Evolutionary conservation across 2,329 filamentous ascomycete species (phyloP).

Genomic region (Claviceps cyperi): DNA sequence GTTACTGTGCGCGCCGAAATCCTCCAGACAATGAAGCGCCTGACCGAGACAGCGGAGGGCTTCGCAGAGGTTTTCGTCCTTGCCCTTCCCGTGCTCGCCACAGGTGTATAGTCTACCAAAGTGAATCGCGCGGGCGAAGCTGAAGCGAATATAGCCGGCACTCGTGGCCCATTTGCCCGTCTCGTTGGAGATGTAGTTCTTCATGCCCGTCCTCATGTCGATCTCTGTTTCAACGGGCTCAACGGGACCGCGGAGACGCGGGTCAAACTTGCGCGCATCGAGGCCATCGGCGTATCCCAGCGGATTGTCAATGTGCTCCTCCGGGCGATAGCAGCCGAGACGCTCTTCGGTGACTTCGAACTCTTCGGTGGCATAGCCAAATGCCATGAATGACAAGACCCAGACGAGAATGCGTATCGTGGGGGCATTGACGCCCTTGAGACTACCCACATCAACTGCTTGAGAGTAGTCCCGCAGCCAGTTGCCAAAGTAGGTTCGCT

Average conservation of each 20-base stretch:
- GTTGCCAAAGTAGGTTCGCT: slow-evolving; percentile 73
- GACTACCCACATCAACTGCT: slow-evolving; percentile 64
- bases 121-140: slow-evolving; percentile 60
- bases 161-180: slow-evolving; percentile 79
- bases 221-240: slow-evolving; percentile 56
- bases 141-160: slow-evolving; percentile 67
- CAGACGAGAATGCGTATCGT: slow-evolving; percentile 69
- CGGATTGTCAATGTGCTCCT: slow-evolving; percentile 63
- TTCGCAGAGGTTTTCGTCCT: slow-evolving; percentile 66
- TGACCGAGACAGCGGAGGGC: slow-evolving; percentile 64
- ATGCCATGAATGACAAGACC: slow-evolving; percentile 68
- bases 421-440: slow-evolving; percentile 64
- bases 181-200: slow-evolving; percentile 97
- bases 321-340: slow-evolving; percentile 66
- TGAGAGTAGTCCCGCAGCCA: slow-evolving; percentile 80
- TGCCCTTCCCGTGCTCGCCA: slow-evolving; percentile 44
- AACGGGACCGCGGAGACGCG: slow-evolving; percentile 68
- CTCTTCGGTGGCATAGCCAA: slow-evolving; percentile 74
- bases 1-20: slow-evolving; percentile 71
- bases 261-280: slow-evolving; percentile 73
- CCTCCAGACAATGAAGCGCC: slow-evolving; percentile 62
- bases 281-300: slow-evolving; percentile 73
- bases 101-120: slow-evolving; percentile 62
- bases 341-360: slow-evolving; percentile 74
- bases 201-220: slow-evolving; percentile 78